phyloP scores from a whole-genome alignment of 169 alveolate genomes.

The Plasmodium knowlesi region DNA sequence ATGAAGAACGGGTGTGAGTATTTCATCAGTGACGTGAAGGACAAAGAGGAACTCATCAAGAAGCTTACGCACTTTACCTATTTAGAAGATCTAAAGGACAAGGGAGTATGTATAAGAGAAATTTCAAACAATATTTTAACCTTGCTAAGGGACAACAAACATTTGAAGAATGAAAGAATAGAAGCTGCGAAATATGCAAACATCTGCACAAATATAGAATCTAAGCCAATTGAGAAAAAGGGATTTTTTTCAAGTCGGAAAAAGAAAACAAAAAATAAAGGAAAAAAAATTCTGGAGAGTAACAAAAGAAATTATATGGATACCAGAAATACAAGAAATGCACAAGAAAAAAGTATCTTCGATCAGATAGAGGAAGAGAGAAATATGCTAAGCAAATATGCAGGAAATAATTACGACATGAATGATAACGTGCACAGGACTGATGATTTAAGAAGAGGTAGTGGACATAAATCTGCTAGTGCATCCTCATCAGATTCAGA shows the following conservation, averaged over 20 bases:
- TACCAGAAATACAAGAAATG: slow-evolving; percentile 1
- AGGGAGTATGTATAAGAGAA: slow-evolving; percentile 66
- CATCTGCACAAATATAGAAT: slow-evolving; percentile 54
- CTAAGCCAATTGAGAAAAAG: slow-evolving; percentile 51
- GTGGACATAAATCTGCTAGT: neutral
- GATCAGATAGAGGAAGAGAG: slow-evolving; percentile 69
- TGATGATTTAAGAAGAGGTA: neutral
- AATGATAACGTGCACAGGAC: neutral
- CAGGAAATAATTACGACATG: neutral
- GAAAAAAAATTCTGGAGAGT: neutral
- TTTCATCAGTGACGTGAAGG: slow-evolving; percentile 70
- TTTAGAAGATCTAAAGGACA: slow-evolving; percentile 57
- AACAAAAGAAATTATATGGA: slow-evolving; percentile 34
- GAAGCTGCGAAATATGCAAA: slow-evolving; percentile 75
- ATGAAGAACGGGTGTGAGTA: slow-evolving; percentile 74
- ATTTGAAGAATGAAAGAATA: slow-evolving; percentile 71
- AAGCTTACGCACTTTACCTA: slow-evolving; percentile 61
- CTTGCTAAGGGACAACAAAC: slow-evolving; percentile 31
- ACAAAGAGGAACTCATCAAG: slow-evolving; percentile 50
- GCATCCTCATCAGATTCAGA: neutral
- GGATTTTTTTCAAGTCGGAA: slow-evolving; percentile 49
- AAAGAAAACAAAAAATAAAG: slow-evolving; percentile 25
- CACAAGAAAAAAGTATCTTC: slow-evolving; percentile 7
- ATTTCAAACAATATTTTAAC: slow-evolving; percentile 55
- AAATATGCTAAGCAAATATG: slow-evolving; percentile 21